Conservation (phyloP, 345 rosid genomes). For the Hibiscus trionum region DNA sequence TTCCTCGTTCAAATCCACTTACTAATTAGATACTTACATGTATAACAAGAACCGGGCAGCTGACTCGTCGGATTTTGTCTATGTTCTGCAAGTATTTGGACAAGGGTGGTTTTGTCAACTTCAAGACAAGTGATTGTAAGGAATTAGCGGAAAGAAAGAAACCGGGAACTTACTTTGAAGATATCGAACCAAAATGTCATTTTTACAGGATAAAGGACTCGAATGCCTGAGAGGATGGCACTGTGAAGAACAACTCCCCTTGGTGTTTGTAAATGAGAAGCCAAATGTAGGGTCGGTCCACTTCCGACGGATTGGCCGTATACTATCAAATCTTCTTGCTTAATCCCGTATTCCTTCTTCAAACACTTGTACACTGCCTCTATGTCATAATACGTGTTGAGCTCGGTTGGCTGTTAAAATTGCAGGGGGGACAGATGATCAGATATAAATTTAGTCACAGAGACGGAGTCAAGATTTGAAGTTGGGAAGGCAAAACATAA, state of each 20-base stretch:
- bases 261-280: slow-evolving; percentile 51
- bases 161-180: slow-evolving; percentile 49
- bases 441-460: too few species aligned
- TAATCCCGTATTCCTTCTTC: slow-evolving; percentile 58
- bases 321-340: slow-evolving; percentile 73
- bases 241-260: slow-evolving; percentile 95
- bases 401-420: slow-evolving; percentile 59
- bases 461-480: too few species aligned
- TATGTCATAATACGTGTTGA: slow-evolving; percentile 91
- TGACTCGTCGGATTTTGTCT: slow-evolving; percentile 86
- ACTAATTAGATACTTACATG: slow-evolving; percentile 51
- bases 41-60: slow-evolving; percentile 80
- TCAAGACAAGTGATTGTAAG: too few species aligned
- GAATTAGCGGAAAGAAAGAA: too few species aligned
- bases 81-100: slow-evolving; percentile 61
- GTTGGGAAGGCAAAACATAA: too few species aligned
- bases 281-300: slow-evolving; percentile 89
- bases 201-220: slow-evolving; percentile 89
- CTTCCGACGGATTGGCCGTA: slow-evolving; percentile 99
- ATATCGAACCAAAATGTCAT: slow-evolving; percentile 95
- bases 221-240: slow-evolving; percentile 89
- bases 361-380: slow-evolving; percentile 81
- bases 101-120: too few species aligned
- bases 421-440: neutral
- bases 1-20: too few species aligned